Base-by-base conservation (phyloP, 495 filamentous ascomycete species). In the Clavariopsis aquatica region DNA sequence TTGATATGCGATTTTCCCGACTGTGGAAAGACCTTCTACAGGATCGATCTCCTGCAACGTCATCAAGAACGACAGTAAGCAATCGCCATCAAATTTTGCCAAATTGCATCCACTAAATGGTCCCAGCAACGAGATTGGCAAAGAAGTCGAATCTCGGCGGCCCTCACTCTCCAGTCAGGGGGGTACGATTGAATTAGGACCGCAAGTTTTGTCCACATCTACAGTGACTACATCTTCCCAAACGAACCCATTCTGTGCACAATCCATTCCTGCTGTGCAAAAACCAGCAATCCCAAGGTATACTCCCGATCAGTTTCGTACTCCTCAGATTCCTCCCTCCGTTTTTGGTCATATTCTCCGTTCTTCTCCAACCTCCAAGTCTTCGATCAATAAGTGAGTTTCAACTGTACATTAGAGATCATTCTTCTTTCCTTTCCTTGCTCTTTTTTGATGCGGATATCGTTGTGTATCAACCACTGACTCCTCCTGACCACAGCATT, bases 11-110 rank as follows among this genome's bases (percentile, higher is more conserved):
- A 83, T 8, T 80, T 85, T 52, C 75, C 81, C 38, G 77, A 81
- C 20, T 96, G 91, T 71, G 78, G 79, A 0, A 83, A 75, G 54
- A 75, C 78, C 2, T 96, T 96, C 72, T 79, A 84, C 51, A 85
- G 92, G 31, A 79, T 84, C 15, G 92, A 96, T 75, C 77, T 96
- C 24, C 80, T 95, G 28, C 79, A 82, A 27, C 86, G 92, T 53
- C 92, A 96, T 73, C 81, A 87, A 72, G 89, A 92, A 70, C 84
- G 88, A 83, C 90, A 93, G 91, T 93, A 76, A 68, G 69, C 45
- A 19, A 26, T n/a, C n/a, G n/a, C n/a, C 41, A 23, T 27, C 26
- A 15, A 19, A 12, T 1, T 20, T 51, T 10, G 15, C 52, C 41
- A 12, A 46, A 19, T 29, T 45, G 62, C 17, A 52, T 59, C 47